Evolutionary conservation across 2,329 filamentous ascomycete genomes (phyloP).

Genomic region (Calonectria hongkongensis): DNA sequence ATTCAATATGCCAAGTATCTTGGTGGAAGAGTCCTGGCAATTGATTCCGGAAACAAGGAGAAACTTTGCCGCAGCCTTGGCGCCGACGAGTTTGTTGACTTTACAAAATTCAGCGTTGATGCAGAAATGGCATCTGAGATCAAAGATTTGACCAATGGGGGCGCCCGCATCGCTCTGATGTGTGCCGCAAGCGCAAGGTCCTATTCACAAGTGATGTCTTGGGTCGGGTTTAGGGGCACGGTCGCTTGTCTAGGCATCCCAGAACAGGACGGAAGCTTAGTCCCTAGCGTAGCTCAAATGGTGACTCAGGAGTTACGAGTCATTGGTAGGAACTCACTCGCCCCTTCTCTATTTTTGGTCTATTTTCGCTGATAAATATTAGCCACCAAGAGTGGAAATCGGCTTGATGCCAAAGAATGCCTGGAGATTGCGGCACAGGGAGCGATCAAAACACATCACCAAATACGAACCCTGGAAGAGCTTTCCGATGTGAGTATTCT

Average conservation of each 20-base stretch:
- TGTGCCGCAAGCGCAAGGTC: conserved; percentile 49
- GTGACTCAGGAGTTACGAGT: conserved; percentile 29
- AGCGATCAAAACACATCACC: conserved; percentile 25
- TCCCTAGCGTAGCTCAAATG: conserved; percentile 30
- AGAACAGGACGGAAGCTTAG: conserved; percentile 10
- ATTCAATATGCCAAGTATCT: conserved; percentile 56
- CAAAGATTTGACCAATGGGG: conserved; percentile 43
- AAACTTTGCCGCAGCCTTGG: conserved; percentile 50
- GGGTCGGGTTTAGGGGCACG: conserved; percentile 6
- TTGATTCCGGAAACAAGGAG: conserved; percentile 55
- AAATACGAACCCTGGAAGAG: conserved; percentile 14
- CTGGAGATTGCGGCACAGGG: conserved; percentile 33
- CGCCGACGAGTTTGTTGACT: conserved; percentile 41
- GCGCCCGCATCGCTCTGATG: conserved; percentile 47
- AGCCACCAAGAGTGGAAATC: conserved; percentile 38
- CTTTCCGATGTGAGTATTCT: conserved; percentile 19
- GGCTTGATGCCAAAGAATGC: conserved; percentile 32
- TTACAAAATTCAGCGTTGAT: conserved; percentile 12
- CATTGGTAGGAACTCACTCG: conserved; percentile 2
- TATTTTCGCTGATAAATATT: not conserved
- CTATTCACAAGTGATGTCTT: conserved; percentile 37
- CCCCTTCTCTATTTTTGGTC: rapidly evolving
- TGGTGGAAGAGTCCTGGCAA: conserved; percentile 54
- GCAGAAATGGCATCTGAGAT: conserved; percentile 38
- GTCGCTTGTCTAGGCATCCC: conserved; percentile 44